These are phyloP conservation scores for Jimgerdemannia flammicorona DNA, from an alignment of 192 early-diverging fungal genomes.

Conservation along the genomic window DNA sequence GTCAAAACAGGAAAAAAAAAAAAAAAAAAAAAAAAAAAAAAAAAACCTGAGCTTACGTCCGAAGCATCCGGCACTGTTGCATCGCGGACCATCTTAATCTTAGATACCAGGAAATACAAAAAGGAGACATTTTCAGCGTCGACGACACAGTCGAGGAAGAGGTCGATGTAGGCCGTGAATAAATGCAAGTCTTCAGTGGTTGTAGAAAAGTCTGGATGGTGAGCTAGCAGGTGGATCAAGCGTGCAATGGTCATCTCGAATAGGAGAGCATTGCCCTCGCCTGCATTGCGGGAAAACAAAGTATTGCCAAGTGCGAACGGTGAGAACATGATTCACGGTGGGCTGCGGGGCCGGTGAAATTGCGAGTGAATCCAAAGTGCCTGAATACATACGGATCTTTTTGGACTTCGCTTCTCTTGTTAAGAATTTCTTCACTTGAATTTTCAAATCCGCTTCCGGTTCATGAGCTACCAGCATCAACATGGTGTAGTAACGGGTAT, in stretches of 20 bases:
- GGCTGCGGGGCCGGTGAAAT: too few relatives aligned
- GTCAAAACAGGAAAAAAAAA: too few relatives aligned
- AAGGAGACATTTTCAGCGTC: constrained; percentile 80
- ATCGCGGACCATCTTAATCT: constrained; percentile 78
- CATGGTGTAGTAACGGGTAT: constrained; percentile 64
- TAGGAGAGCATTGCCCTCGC: constrained; percentile 4
- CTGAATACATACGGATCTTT: constrained; percentile 7
- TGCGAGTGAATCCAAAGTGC: too few relatives aligned
- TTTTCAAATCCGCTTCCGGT: constrained; percentile 66
- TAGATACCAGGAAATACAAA: constrained; percentile 67
- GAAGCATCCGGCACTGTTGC: constrained; percentile 33
- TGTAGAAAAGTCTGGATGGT: constrained; percentile 78
- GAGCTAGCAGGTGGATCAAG: constrained; percentile 72
- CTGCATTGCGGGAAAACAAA: constrained; percentile 1
- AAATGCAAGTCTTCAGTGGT: constrained; percentile 40
- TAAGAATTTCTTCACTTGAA: constrained; percentile 56
- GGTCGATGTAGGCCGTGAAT: constrained; percentile 78
- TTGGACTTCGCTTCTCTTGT: constrained; percentile 24
- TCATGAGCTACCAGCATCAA: constrained; percentile 86
- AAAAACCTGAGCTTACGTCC: constrained; percentile 33
- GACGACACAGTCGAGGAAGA: constrained; percentile 76
- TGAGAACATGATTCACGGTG: too few relatives aligned
- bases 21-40: background rate
- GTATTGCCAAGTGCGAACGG: background rate
- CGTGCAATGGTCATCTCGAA: constrained; percentile 60